phyloP scores from a whole-genome alignment of 2,329 filamentous ascomycete genomes.

The Hypoxylon sp. region DNA sequence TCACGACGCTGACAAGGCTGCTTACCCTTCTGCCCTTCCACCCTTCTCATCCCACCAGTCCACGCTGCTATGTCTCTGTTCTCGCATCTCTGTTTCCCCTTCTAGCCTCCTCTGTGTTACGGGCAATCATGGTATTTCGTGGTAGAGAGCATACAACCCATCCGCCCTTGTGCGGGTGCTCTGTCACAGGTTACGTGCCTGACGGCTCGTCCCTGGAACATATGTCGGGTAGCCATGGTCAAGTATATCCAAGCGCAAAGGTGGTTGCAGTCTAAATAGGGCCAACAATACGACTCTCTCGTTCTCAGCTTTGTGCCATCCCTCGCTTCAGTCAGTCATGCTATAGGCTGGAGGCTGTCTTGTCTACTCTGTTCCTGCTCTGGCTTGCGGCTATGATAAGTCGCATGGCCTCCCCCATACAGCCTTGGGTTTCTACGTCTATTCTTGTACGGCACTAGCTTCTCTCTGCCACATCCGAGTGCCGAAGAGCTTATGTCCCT shows the following conservation, averaged over 20 bases:
- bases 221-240: neutral
- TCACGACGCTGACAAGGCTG: conserved; percentile 20
- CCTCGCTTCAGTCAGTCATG: neutral
- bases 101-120: conserved; percentile 1
- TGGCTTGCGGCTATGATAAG: conserved; percentile 14
- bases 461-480: neutral
- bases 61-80: neutral
- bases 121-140: conserved; percentile 11
- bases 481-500: conserved; percentile 14
- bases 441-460: conserved; percentile 6
- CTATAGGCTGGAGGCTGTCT: neutral
- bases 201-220: conserved; percentile 1
- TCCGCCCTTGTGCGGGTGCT: neutral
- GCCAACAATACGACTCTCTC: conserved; percentile 6
- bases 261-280: conserved; percentile 5
- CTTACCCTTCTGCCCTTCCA: neutral
- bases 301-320: neutral
- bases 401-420: neutral
- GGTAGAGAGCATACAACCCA: neutral
- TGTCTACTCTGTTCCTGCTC: neutral
- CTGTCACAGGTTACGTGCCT: conserved; percentile 1
- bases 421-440: neutral
- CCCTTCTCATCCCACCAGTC: neutral
- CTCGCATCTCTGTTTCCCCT: neutral
- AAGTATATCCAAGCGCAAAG: neutral